phyloP scores from a whole-genome alignment of 2,329 filamentous ascomycete species.

The Microdochium nivale region DNA sequence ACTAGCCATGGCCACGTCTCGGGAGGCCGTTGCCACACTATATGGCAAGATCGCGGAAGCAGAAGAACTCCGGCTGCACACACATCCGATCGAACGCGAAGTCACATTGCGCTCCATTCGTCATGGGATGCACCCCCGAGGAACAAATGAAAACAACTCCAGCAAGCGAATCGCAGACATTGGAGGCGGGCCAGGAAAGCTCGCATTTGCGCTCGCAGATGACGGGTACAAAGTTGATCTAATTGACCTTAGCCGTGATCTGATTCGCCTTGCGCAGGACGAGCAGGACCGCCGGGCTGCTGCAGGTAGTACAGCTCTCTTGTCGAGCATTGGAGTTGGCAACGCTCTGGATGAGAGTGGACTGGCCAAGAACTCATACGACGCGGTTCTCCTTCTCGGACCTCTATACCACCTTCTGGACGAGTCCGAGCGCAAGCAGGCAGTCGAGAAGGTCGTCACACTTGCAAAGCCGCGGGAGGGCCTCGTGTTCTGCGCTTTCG shows the following conservation, averaged over 20 bases:
- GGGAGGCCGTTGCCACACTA: slow-evolving; percentile 1
- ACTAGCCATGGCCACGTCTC: not conserved
- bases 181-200: slow-evolving; percentile 6
- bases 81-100: slow-evolving; percentile 8
- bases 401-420: not conserved
- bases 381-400: slow-evolving; percentile 1
- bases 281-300: not conserved
- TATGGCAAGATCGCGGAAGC: slow-evolving; percentile 4
- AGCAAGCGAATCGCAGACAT: slow-evolving; percentile 4
- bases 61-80: slow-evolving; percentile 3
- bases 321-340: not conserved
- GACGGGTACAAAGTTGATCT: slow-evolving; percentile 8
- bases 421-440: not conserved
- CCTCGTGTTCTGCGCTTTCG: not conserved
- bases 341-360: not conserved
- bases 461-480: not conserved
- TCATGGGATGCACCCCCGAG: slow-evolving; percentile 1
- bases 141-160: not conserved
- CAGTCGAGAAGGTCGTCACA: not conserved
- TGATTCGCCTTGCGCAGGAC: not conserved
- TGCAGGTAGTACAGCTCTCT: not conserved
- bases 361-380: slow-evolving; percentile 1
- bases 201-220: slow-evolving; percentile 8
- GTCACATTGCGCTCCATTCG: slow-evolving; percentile 6
- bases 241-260: slow-evolving; percentile 6